Conservation (phyloP, 805 yeast species). For the Metschnikowia lunata region DNA sequence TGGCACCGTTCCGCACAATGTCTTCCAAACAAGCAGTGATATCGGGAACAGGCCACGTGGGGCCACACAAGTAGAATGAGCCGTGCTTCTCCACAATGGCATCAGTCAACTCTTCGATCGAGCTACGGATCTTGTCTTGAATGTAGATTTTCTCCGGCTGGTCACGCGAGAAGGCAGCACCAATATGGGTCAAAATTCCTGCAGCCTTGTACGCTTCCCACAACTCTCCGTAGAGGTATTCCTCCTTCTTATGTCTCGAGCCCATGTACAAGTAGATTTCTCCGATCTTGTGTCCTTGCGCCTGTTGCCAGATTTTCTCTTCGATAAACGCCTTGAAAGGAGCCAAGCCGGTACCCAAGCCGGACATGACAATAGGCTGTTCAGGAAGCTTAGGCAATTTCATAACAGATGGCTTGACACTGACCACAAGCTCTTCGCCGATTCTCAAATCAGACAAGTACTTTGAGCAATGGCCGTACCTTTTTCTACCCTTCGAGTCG, state of each 20-base stretch:
- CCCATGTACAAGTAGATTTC: conserved; percentile 85
- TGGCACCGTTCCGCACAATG: conserved; percentile 69
- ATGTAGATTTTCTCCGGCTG: conserved; percentile 92
- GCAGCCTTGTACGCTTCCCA: conserved; percentile 97
- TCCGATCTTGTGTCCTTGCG: conserved; percentile 86
- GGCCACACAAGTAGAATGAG: conserved; percentile 94
- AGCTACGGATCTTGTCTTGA: conserved; percentile 86
- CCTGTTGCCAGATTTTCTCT: conserved; percentile 89
- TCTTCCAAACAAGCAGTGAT: conserved; percentile 86
- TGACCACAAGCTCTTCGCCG: conserved; percentile 85
- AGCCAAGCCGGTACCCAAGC: conserved; percentile 96
- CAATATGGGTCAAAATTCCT: conserved; percentile 87
- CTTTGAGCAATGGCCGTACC: conserved; percentile 94
- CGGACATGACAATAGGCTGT: conserved; percentile 94
- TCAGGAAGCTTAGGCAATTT: conserved; percentile 83
- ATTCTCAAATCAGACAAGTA: conserved; percentile 72
- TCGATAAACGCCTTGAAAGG: conserved; percentile 97
- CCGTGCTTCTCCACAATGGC: conserved; percentile 79
- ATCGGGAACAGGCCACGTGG: conserved; percentile 99
- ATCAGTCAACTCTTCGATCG: conserved; percentile 64
- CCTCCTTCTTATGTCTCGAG: conserved; percentile 92
- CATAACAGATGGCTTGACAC: conserved; percentile 96
- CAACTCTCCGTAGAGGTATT: conserved; percentile 90
- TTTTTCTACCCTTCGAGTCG: conserved; percentile 75
- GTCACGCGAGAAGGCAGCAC: conserved; percentile 98